Evolutionary conservation across 2,329 filamentous ascomycete genomes (phyloP).

Genomic region (Arthrobotrys iridis): DNA sequence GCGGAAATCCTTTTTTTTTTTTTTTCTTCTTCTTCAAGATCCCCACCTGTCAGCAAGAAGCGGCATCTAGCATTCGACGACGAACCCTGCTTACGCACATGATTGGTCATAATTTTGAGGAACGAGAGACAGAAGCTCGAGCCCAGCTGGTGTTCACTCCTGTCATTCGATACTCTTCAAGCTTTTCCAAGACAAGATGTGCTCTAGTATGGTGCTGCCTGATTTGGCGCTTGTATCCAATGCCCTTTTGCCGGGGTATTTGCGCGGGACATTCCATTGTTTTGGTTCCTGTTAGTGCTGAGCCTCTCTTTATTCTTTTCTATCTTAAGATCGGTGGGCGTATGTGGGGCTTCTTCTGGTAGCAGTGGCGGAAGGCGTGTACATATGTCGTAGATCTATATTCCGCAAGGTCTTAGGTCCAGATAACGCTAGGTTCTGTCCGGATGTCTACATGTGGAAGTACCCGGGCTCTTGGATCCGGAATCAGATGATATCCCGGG

Average conservation of each 20-base stretch:
- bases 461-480: background rate
- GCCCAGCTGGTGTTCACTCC: constrained; percentile 6
- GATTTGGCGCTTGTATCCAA: constrained; percentile 23
- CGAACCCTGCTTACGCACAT: constrained; percentile 22
- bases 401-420: background rate
- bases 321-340: constrained; percentile 17
- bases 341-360: background rate
- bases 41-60: constrained; percentile 40
- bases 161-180: background rate
- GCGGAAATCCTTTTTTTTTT: constrained; percentile 1
- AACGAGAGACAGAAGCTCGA: background rate
- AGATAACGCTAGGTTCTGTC: background rate
- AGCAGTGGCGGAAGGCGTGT: background rate
- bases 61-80: constrained; percentile 37
- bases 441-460: background rate
- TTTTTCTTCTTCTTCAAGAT: too few relatives aligned
- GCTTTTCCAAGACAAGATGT: constrained; percentile 9
- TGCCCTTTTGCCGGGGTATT: background rate
- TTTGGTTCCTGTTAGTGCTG: constrained; percentile 17
- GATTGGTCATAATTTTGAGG: constrained; percentile 21
- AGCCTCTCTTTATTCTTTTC: constrained; percentile 7
- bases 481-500: constrained; percentile 7
- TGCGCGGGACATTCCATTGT: constrained; percentile 5
- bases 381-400: constrained; percentile 20
- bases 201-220: constrained; percentile 24